Evolutionary conservation across 305 asterid species (phyloP), one percentile per base, ranked within the genome.

Genomic region (Fraxinus platypoda): DNA sequence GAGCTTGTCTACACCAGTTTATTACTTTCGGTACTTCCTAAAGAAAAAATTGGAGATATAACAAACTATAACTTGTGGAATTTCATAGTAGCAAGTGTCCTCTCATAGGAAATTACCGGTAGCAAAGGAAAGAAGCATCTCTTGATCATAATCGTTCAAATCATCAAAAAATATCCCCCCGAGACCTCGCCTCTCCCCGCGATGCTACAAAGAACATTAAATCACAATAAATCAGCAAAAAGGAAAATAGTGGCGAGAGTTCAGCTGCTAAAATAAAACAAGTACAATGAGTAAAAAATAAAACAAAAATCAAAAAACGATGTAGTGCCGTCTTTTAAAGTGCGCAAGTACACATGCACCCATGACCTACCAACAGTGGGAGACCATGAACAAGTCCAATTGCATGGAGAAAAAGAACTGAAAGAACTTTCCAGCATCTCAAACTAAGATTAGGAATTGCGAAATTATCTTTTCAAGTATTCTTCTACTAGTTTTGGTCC

Each of bases 161-260:
- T 96, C 98, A 86, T 96, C 99, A 82, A 96, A 96, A 80, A 96
- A 94, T 81, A 96, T 94, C 85, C 99, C 99, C 83, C 99, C 99
- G 59, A 96, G 97, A 79, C 99, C 99, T 78, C 99, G 96, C 80
- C 99, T 94, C 89, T 96, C 99, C 82, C 90, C 93, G 38, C 98
- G 97, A 84, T 96, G 99, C 99, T 96, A 91, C 92, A 90, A 41
- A 77, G 49, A 78, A 85, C 54, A 85, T 62, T 41, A 73, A 21
- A 43, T 19, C 46, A 84, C 35, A 83, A 62, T 34, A 66, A 25
- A 43, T 25, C 46, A 57, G 68, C 59, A 78, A 81, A 76, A 72
- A 76, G 30, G 9, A 49, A 78, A 80, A 41, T 15, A 57, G 68
- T 59, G 75, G 71, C 73, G 28, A 57, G 62, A 74, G 73, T 43